Evolutionary conservation across 495 filamentous ascomycete species (phyloP), one percentile per base, ranked within the genome.

Genomic region (Clohesyomyces aquaticus): DNA sequence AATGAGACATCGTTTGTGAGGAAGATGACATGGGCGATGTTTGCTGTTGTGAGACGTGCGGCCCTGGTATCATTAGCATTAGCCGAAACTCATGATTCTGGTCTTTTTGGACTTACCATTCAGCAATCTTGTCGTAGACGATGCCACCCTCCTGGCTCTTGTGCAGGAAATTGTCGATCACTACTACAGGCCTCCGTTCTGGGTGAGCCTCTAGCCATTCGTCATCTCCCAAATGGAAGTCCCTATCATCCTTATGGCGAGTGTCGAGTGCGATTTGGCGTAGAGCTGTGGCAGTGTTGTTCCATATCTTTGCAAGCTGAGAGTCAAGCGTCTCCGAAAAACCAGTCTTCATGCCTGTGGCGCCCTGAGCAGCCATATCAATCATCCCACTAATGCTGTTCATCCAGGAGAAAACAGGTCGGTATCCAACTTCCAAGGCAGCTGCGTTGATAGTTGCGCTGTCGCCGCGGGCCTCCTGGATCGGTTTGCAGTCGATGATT

Each of bases 11-110:
- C 95, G 65, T 89, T 90, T 0, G 93, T 96, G n/a, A 98, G 81
- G 79, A 98, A 96, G 48, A 98, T 88, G 63, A 98, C 93, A 74
- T 98, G 94, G 1, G 94, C 95, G 45, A 96, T 83, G 65, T 97
- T 96, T n/a, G 84, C 82, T 3, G 89, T 87, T 0, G 91, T 91
- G n/a, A 98, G 78, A 0, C 85, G 80, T 3, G 95, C 91, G 1
- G 93, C 91, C 90, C 67, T 72, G 59, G 19, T 27, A 27, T n/a
- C 18, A 47, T 71, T 38, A 61, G 57, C 10, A 35, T 9, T 27
- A 11, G 1, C 1, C 23, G 21, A 45, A 35, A 51, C 19, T 11
- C 3, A 57, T 3, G 11, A 49, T 14, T 10, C 29, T 32, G 35
- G 14, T 9, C 14, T 21, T 46, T 19, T 19, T 12, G 29, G 27